Evolutionary conservation across 805 yeast genomes (phyloP).

Genomic region (Monosporozyma siamensis): DNA sequence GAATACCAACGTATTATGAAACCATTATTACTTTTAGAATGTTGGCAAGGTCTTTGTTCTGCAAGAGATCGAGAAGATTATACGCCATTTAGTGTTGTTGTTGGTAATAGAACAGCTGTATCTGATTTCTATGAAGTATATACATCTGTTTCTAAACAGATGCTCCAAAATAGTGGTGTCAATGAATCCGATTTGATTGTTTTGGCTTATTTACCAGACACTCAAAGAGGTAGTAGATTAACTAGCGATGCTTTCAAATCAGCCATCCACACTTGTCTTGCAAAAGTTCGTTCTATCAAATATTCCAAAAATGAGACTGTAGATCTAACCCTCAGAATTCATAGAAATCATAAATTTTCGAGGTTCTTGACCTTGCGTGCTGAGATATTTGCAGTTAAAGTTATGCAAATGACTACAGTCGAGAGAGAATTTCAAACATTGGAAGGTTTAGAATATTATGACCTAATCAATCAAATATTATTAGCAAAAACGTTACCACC

Average conservation of each 20-base stretch:
- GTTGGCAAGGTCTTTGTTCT: slow-evolving; percentile 84
- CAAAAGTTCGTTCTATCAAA: slow-evolving; percentile 69
- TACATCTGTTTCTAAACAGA: slow-evolving; percentile 52
- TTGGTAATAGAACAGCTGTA: slow-evolving; percentile 75
- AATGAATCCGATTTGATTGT: slow-evolving; percentile 72
- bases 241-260: slow-evolving; percentile 30
- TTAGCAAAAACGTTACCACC: slow-evolving; percentile 46
- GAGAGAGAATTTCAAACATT: slow-evolving; percentile 89
- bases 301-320: slow-evolving; percentile 52
- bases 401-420: slow-evolving; percentile 81
- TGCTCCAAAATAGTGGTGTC: slow-evolving; percentile 42
- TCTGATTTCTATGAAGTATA: slow-evolving; percentile 85
- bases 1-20: slow-evolving; percentile 64
- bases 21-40: slow-evolving; percentile 78
- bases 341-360: slow-evolving; percentile 37
- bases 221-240: slow-evolving; percentile 19
- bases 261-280: slow-evolving; percentile 53
- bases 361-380: slow-evolving; percentile 52
- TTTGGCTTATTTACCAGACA: slow-evolving; percentile 43
- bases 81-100: slow-evolving; percentile 51
- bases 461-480: slow-evolving; percentile 57
- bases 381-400: slow-evolving; percentile 56
- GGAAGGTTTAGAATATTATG: slow-evolving; percentile 74
- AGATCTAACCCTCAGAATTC: slow-evolving; percentile 68
- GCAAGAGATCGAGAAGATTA: slow-evolving; percentile 51